These are phyloP conservation scores for Ganoderma sinense DNA, from an alignment of 1,284 basidiomycete genomes.

Conservation along the genomic window DNA sequence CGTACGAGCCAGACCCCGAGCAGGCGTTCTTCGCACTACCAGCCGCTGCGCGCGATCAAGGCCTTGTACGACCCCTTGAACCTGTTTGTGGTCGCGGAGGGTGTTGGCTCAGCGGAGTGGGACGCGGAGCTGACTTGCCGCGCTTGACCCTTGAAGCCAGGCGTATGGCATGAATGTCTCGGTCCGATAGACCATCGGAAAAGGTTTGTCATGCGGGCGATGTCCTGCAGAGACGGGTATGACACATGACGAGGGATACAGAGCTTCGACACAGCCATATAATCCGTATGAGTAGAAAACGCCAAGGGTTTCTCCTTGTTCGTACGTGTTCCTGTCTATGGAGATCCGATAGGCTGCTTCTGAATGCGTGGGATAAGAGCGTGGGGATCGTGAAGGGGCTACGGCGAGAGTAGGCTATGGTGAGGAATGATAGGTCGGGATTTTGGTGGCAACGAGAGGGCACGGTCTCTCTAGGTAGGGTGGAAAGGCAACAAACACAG, in stretches of 20 bases:
- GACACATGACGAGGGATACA: background rate
- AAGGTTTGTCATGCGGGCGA: background rate
- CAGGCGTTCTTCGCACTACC: slow-evolving; percentile 54
- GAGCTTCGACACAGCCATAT: background rate
- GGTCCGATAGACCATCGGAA: background rate
- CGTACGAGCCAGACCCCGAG: slow-evolving; percentile 47
- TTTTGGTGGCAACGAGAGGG: background rate
- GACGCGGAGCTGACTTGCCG: slow-evolving; percentile 37
- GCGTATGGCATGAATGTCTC: background rate
- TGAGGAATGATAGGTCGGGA: background rate
- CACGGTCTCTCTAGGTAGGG: background rate
- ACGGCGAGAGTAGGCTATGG: background rate
- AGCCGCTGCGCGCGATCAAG: slow-evolving; percentile 49
- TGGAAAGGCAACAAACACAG: background rate
- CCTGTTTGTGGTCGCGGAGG: slow-evolving; percentile 52
- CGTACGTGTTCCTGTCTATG: background rate
- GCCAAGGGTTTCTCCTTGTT: background rate
- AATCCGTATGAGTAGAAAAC: background rate
- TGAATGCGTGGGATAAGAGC: background rate
- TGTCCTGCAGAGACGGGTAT: background rate
- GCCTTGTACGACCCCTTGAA: slow-evolving; percentile 49
- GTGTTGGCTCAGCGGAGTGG: slow-evolving; percentile 53
- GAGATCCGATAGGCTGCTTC: background rate
- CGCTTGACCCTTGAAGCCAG: background rate
- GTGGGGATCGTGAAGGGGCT: background rate